Percentiles rank a stretch among this genome's conserved stretches.
These are phyloP conservation scores for Zopfochytrium polystomum DNA, from an alignment of 371 early-diverging fungal genomes.

Conservation along the genomic window DNA sequence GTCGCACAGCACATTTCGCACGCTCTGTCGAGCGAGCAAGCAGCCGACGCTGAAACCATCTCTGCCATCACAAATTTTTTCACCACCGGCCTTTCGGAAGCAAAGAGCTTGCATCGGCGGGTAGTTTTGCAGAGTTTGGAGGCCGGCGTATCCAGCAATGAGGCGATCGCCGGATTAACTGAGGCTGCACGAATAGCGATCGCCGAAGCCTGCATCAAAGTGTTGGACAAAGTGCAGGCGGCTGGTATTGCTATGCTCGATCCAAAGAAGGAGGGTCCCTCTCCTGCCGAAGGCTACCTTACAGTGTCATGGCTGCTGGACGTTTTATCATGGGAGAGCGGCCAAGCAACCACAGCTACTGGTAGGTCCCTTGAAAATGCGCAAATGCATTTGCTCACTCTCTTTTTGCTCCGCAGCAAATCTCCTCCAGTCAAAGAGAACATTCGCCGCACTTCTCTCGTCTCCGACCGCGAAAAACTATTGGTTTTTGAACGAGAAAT, in stretches of 20 bases:
- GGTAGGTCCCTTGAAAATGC: conserved; percentile 8
- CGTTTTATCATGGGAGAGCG: conserved; percentile 23
- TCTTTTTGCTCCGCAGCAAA: conserved; percentile 7
- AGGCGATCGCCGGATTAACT: not conserved
- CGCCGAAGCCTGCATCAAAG: conserved; percentile 35
- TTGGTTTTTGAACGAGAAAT: conserved; percentile 76
- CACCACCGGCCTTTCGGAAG: conserved; percentile 54
- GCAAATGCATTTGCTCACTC: conserved; percentile 13
- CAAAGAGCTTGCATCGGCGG: conserved; percentile 59
- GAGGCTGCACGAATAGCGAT: conserved; percentile 36
- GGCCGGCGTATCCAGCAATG: conserved; percentile 6
- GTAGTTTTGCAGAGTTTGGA: conserved; percentile 34
- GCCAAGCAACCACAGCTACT: conserved; percentile 10
- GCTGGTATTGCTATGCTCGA: conserved; percentile 41
- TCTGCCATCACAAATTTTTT: conserved; percentile 47
- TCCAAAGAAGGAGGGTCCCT: conserved; percentile 43
- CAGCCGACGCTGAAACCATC: conserved; percentile 29
- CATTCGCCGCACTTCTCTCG: conserved; percentile 23
- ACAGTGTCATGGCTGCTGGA: conserved; percentile 33
- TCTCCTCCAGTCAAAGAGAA: conserved; percentile 23
- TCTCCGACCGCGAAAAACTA: conserved; percentile 57
- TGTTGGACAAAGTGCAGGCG: conserved; percentile 40
- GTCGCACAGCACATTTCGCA: conserved; percentile 55
- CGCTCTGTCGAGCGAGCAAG: no score
- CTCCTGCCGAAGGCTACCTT: conserved; percentile 41